Evolutionary conservation across 2,329 filamentous ascomycete species (phyloP).

Genomic region (Phaeosphaeriaceae sp.): DNA sequence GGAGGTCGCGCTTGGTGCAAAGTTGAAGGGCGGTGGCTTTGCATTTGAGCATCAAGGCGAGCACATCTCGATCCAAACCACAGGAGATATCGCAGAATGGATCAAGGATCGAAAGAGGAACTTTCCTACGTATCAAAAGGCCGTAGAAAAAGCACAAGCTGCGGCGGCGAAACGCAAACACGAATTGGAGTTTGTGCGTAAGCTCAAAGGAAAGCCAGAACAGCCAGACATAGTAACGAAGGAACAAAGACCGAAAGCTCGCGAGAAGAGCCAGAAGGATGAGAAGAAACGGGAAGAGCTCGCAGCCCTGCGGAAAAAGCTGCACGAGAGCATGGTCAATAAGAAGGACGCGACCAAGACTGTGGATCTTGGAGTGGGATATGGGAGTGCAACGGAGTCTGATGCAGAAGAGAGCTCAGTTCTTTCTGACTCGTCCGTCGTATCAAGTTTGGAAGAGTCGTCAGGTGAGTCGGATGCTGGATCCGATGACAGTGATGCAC

Average conservation of each 20-base stretch:
- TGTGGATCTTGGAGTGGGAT: conserved; percentile 39
- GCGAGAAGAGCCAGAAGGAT: conserved; percentile 9
- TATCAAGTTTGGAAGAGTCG: conserved; percentile 41
- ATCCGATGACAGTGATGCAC: conserved; percentile 25
- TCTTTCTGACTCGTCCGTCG: conserved; percentile 37
- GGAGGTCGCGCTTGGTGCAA: conserved; percentile 59
- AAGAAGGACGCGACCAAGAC: conserved; percentile 18
- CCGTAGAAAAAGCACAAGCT: conserved; percentile 67
- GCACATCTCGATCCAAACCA: conserved; percentile 59
- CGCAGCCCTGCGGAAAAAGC: conserved; percentile 42
- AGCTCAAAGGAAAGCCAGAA: conserved; percentile 28
- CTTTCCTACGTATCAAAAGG: conserved; percentile 78
- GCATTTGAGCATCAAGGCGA: conserved; percentile 65
- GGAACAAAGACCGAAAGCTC: neutral
- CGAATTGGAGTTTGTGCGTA: conserved; percentile 51
- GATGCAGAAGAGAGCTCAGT: conserved; percentile 30
- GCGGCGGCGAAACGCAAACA: conserved; percentile 27
- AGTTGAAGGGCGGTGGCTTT: conserved; percentile 59
- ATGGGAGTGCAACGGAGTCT: conserved; percentile 37
- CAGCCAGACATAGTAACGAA: conserved; percentile 12
- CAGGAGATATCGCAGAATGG: conserved; percentile 78
- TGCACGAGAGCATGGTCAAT: conserved; percentile 40
- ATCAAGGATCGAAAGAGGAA: conserved; percentile 79
- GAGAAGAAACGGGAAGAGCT: conserved; percentile 30
- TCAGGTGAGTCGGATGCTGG: conserved; percentile 30